Evolutionary conservation across 2,329 filamentous ascomycete species (phyloP), one percentile per base, ranked within the genome.

Genomic region (Cercospora beticola): DNA sequence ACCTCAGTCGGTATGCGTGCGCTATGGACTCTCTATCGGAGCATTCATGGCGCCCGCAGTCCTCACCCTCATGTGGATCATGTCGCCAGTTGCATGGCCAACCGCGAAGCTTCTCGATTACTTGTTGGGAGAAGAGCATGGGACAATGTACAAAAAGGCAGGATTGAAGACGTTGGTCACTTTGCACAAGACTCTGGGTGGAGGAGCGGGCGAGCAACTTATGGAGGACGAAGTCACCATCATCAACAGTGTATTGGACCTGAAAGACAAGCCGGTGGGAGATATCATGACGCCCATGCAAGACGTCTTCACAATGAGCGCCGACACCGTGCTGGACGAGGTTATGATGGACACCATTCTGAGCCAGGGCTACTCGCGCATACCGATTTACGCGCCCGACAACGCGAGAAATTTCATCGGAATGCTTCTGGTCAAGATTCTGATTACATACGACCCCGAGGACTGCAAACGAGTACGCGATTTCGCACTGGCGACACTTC

Each of bases 201-300:
- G 92, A 57, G 90, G 91, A 31, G 91, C 91, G 10, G 87, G 87
- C 46, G 93, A 99, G 77, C 90, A 95, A 67, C 84, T 99, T 64
- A 98, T 97, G 80, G 91, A 97, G 74, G 95, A 99, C 77, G 95
- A 99, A 80, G 95, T 99, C 73, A 98, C 95, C 69, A 99, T 99
- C 79, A 99, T 99, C 80, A 97, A 92, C 73, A 94, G 95, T 43
- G 95, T 98, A 14, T 83, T 99, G 67, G 95, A 99, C 78, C 85
- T 99, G 73, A 99, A 98, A 83, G 94, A 95, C 74, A 99, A 99
- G 83, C 86, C 94, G 0, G 94, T 99, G 6, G 93, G 92, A 56
- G 91, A 89, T 77, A 97, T 99, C 78, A 99, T 99, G 95, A 99
- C 96, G 0, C 95, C 95, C 0, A 98, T 99, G 92, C 89, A 92